A percentile compares a stretch with the other conserved stretches of the same genome.
These are phyloP conservation scores for Noccaea caerulescens DNA, from an alignment of 345 rosid genomes.

Conservation along the genomic window DNA sequence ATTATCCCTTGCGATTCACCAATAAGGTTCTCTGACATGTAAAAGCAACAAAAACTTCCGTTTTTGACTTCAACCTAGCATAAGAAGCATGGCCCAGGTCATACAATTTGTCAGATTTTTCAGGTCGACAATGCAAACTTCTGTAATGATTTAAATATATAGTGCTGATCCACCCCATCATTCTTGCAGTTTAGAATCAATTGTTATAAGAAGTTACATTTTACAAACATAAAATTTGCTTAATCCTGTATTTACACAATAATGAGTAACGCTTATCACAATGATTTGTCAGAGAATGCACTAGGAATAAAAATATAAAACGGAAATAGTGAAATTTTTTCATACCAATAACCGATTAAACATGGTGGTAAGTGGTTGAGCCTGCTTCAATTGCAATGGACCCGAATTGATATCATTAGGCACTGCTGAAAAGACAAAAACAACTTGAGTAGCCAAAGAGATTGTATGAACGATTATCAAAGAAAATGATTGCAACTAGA, in stretches of 20 bases:
- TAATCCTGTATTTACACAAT: not conserved
- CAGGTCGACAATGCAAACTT: conserved; percentile 30
- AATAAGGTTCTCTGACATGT: conserved; percentile 68
- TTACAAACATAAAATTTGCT: conserved; percentile 3
- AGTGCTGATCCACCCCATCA: not conserved
- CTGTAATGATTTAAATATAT: not conserved
- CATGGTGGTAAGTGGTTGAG: conserved; percentile 56
- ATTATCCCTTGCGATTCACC: conserved; percentile 45
- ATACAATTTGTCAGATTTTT: conserved; percentile 9
- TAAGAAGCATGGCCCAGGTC: conserved; percentile 18
- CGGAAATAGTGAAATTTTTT: conserved; percentile 22
- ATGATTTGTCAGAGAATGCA: not conserved
- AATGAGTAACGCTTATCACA: conserved; percentile 11
- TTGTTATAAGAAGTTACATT: conserved; percentile 4
- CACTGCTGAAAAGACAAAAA: conserved; percentile 32
- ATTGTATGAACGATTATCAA: conserved; percentile 11
- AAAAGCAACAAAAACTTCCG: conserved; percentile 69
- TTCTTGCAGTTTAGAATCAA: conserved; percentile 6
- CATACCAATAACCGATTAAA: conserved; percentile 86
- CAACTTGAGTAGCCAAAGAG: conserved; percentile 33
- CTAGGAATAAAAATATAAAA: not conserved
- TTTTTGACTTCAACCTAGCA: conserved; percentile 72
- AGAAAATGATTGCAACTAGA: conserved; percentile 23
- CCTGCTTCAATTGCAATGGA: conserved; percentile 51
- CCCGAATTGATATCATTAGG: conserved; percentile 52